phyloP scores from a whole-genome alignment of 1,284 basidiomycete species.

The Leccinum insolens region DNA sequence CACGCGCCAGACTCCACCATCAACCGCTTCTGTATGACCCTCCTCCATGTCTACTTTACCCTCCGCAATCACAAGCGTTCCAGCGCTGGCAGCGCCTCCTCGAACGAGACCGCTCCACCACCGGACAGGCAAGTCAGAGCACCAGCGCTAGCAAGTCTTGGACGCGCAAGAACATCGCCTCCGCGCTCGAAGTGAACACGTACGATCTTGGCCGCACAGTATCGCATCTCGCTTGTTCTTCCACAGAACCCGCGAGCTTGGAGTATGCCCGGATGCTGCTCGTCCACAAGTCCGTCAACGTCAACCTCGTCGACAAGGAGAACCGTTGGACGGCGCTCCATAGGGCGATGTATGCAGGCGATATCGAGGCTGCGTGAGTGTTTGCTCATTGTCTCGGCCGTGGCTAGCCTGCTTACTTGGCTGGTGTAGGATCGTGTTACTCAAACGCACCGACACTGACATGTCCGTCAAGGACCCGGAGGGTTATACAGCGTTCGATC shows the following conservation, averaged over 20 bases:
- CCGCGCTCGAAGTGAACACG: constrained; percentile 67
- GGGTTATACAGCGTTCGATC: constrained; percentile 91
- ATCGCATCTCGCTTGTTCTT: constrained; percentile 81
- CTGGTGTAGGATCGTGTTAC: constrained; percentile 63
- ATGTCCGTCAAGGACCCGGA: constrained; percentile 81
- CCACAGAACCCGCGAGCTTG: constrained; percentile 60
- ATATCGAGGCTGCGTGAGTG: constrained; percentile 75
- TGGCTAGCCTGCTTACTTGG: constrained; percentile 8
- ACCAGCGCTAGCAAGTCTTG: constrained; percentile 68
- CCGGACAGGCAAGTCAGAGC: constrained; percentile 37
- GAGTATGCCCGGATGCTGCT: constrained; percentile 87
- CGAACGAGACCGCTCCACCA: constrained; percentile 43
- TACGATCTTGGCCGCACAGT: constrained; percentile 81
- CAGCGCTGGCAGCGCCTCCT: constrained; percentile 62
- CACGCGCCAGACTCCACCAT: too few relatives aligned
- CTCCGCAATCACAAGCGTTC: constrained; percentile 76
- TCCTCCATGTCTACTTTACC: constrained; percentile 81
- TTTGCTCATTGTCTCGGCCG: constrained; percentile 15
- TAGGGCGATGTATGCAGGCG: constrained; percentile 86
- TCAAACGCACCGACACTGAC: constrained; percentile 79
- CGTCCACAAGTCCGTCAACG: constrained; percentile 74
- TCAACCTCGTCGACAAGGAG: constrained; percentile 85
- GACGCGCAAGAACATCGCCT: constrained; percentile 52
- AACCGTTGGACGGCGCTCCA: constrained; percentile 94
- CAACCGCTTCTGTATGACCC: constrained; percentile 54